Percentiles rank a stretch among this genome's conserved stretches.
Evolutionary conservation across 2,329 filamentous ascomycete species (phyloP).

Genomic region (Trichoderma sp.): DNA sequence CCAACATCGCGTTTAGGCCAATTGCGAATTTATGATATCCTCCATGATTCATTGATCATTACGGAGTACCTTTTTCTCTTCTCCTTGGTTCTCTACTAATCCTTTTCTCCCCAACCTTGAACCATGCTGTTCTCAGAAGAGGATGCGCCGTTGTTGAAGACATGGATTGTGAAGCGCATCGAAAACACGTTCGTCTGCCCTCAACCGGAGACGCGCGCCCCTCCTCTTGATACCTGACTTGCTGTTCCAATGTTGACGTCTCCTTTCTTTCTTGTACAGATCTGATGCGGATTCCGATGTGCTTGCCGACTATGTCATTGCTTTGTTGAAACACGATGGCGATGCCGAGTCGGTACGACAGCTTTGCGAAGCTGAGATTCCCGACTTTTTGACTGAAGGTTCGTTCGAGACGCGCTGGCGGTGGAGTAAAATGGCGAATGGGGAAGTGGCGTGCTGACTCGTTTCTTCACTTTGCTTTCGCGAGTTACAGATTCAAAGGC

Average conservation of each 20-base stretch:
- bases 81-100: background rate
- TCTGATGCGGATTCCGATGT: constrained; percentile 79
- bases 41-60: background rate
- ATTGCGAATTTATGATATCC: background rate
- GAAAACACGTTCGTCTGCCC: constrained; percentile 62
- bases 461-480: background rate
- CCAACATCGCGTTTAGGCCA: background rate
- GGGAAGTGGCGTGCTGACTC: background rate
- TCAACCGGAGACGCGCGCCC: background rate
- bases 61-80: background rate
- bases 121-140: constrained; percentile 62
- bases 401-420: constrained; percentile 5
- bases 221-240: background rate
- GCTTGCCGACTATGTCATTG: constrained; percentile 80
- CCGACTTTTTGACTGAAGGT: constrained; percentile 71
- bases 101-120: background rate
- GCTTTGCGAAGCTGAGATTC: constrained; percentile 68
- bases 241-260: constrained; percentile 1
- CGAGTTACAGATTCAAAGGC: constrained; percentile 33
- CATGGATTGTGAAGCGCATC: constrained; percentile 74
- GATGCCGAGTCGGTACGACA: constrained; percentile 60
- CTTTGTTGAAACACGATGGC: constrained; percentile 68
- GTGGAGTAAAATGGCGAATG: background rate
- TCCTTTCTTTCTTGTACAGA: constrained; percentile 39
- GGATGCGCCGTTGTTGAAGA: constrained; percentile 63